Conservation (phyloP, 345 rosid genomes). For the Passiflora organensis region DNA sequence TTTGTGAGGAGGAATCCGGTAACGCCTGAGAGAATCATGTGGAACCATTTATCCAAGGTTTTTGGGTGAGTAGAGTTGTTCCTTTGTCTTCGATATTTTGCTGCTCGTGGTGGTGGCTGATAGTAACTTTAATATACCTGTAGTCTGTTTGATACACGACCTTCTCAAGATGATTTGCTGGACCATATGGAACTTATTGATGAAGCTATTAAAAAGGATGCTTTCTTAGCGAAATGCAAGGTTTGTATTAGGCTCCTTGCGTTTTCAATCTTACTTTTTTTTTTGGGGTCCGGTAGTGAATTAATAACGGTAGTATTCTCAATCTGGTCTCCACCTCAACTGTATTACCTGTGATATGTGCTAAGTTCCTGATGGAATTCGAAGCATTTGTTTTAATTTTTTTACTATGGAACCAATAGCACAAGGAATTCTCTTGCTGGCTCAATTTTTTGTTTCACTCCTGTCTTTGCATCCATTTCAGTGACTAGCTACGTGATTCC, state of each 20-base stretch:
- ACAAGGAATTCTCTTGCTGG: too few species aligned
- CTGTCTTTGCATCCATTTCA: too few species aligned
- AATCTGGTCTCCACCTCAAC: too few species aligned
- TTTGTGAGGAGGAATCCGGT: conserved; percentile 50
- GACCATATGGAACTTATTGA: conserved; percentile 51
- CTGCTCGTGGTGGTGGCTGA: background rate
- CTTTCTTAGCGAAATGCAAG: conserved; percentile 49
- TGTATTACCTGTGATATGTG: too few species aligned
- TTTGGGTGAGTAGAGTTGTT: conserved; percentile 32
- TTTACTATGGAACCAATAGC: too few species aligned
- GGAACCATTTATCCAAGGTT: conserved; percentile 50
- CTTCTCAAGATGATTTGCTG: conserved; percentile 73
- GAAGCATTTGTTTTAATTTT: too few species aligned
- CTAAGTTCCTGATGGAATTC: too few species aligned
- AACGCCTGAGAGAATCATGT: conserved; percentile 48
- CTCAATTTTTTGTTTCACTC: too few species aligned
- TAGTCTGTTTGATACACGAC: conserved; percentile 59
- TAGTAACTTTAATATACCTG: conserved; percentile 3
- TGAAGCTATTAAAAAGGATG: conserved; percentile 62
- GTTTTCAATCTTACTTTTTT: background rate
- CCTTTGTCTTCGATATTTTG: background rate
- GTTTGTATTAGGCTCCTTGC: conserved; percentile 34
- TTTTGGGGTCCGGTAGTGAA: too few species aligned
- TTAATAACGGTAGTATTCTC: too few species aligned
- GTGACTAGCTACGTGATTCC: too few species aligned